phyloP scores from a whole-genome alignment of 345 rosid genomes.

The Chamaenerion angustifolium region DNA sequence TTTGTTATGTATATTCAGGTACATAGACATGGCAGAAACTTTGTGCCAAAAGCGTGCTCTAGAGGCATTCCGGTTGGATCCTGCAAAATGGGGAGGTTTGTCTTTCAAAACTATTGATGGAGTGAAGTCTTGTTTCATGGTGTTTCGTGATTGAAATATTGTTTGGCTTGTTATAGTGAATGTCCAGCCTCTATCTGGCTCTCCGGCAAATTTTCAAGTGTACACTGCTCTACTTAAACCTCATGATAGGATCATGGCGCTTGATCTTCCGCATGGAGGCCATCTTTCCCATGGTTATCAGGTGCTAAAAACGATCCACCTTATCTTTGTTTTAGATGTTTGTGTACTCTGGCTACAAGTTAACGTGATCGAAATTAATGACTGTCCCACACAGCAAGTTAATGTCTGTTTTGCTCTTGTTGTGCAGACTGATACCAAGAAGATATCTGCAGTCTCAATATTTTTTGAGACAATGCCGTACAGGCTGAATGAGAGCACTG shows the following conservation, averaged over 20 bases:
- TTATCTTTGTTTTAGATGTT: background rate
- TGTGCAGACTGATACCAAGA: constrained; percentile 94
- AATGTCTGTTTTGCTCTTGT: constrained; percentile 5
- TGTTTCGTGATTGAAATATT: background rate
- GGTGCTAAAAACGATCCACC: constrained; percentile 27
- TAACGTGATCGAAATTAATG: background rate
- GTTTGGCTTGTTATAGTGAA: constrained; percentile 43
- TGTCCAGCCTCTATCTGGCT: constrained; percentile 93
- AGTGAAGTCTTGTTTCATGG: background rate
- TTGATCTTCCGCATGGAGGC: constrained; percentile 99
- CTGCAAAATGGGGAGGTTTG: constrained; percentile 98
- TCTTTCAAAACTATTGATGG: background rate
- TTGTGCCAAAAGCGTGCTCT: constrained; percentile 93
- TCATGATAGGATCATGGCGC: constrained; percentile 99
- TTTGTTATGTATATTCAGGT: constrained; percentile 26
- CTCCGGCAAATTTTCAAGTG: constrained; percentile 93
- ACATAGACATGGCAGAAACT: constrained; percentile 93
- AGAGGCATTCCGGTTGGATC: constrained; percentile 90
- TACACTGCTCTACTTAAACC: constrained; percentile 88
- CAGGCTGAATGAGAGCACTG: constrained; percentile 87
- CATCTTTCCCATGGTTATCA: constrained; percentile 99
- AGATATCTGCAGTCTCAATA: constrained; percentile 95
- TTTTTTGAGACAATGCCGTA: constrained; percentile 99
- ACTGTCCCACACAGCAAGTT: background rate
- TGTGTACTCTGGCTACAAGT: too few species aligned